Evolutionary conservation across 2,329 filamentous ascomycete species (phyloP).

Genomic region (Colletotrichum filicis): DNA sequence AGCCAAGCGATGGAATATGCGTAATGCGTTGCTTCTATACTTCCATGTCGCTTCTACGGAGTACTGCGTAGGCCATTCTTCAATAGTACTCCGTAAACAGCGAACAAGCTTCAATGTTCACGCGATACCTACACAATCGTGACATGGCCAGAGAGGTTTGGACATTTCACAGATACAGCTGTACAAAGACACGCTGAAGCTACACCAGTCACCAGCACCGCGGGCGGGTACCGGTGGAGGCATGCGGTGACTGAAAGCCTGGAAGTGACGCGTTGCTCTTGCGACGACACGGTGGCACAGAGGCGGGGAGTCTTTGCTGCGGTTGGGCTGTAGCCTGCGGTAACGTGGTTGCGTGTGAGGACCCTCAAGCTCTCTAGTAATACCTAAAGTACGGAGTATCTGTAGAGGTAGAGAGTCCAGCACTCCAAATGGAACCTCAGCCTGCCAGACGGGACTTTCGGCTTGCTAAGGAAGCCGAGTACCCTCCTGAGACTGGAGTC

Average conservation of each 20-base stretch:
- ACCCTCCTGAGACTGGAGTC: not conserved
- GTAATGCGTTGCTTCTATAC: not conserved
- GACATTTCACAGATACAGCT: too few species aligned
- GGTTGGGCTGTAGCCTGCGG: not conserved
- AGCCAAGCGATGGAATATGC: conserved; percentile 4
- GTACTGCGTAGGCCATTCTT: not conserved
- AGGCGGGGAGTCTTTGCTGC: conserved; percentile 11
- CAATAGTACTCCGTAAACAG: too few species aligned
- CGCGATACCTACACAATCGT: not conserved
- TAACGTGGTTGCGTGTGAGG: not conserved
- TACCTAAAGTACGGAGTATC: too few species aligned
- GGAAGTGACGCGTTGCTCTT: conserved; percentile 32
- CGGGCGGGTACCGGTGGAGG: conserved; percentile 19
- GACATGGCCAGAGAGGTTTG: not conserved
- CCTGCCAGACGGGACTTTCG: not conserved
- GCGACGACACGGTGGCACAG: conserved; percentile 16
- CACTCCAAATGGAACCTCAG: not conserved
- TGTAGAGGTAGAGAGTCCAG: too few species aligned
- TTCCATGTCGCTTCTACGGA: not conserved
- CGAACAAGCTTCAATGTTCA: not conserved
- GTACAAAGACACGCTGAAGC: not conserved
- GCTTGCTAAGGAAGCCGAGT: conserved; percentile 14
- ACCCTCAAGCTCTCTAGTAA: not conserved
- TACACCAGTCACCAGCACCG: not conserved
- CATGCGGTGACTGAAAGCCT: conserved; percentile 15